These are phyloP conservation scores for Colletotrichum karsti DNA, from an alignment of 2,329 filamentous ascomycete species.

Conservation along the genomic window DNA sequence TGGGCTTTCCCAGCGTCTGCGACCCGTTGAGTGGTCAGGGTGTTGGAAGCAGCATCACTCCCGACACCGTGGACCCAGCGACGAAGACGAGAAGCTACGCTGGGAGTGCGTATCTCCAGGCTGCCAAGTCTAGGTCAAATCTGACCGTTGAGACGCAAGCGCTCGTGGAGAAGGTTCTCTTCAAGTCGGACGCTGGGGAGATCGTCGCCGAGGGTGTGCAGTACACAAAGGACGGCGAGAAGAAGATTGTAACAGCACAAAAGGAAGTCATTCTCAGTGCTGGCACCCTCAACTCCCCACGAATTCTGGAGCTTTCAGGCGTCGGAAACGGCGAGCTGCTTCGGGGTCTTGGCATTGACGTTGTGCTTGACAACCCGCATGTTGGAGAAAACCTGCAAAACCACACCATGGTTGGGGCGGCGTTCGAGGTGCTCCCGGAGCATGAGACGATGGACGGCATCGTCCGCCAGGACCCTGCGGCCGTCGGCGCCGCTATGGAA, in stretches of 20 bases:
- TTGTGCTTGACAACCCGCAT: constrained; percentile 42
- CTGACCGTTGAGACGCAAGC: constrained; percentile 35
- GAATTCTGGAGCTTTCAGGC: constrained; percentile 52
- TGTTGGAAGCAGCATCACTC: constrained; percentile 24
- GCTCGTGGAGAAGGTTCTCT: constrained; percentile 33
- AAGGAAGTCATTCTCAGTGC: constrained; percentile 53
- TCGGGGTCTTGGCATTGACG: constrained; percentile 37
- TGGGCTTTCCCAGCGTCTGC: constrained; percentile 30
- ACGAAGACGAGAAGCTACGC: constrained; percentile 36
- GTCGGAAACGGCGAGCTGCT: constrained; percentile 46
- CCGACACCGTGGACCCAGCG: constrained; percentile 34
- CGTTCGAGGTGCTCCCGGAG: constrained; percentile 33
- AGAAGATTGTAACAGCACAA: constrained; percentile 33
- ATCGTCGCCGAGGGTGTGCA: constrained; percentile 34
- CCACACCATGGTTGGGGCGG: constrained; percentile 35
- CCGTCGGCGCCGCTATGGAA: constrained; percentile 32
- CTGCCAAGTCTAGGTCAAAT: constrained; percentile 31
- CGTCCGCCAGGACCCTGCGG: constrained; percentile 30
- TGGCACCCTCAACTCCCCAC: constrained; percentile 50
- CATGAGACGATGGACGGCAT: constrained; percentile 33
- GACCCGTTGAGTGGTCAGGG: constrained; percentile 34
- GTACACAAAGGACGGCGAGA: constrained; percentile 23
- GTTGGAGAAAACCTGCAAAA: constrained; percentile 52
- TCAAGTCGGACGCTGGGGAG: constrained; percentile 24
- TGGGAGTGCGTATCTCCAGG: constrained; percentile 33